Evolutionary conservation across 164 flowering plant species (phyloP).

Genomic region (Nelumbo lutea): DNA sequence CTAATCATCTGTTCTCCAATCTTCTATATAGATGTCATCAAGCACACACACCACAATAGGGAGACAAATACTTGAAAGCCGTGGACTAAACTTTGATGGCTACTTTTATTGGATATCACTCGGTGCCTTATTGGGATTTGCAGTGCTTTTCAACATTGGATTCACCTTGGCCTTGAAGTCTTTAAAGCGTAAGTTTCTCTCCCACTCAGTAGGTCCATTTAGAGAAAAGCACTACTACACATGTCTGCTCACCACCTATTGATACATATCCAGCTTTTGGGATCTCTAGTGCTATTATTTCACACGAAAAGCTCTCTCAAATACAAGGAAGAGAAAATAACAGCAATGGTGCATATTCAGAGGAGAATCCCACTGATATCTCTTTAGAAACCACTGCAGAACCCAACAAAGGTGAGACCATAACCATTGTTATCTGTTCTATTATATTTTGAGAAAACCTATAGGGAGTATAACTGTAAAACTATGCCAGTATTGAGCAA

Average conservation of each 20-base stretch:
- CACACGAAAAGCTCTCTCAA: constrained; percentile 45
- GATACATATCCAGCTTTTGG: constrained; percentile 40
- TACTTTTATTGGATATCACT: constrained; percentile 53
- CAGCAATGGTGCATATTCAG: constrained; percentile 3
- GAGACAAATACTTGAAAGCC: constrained; percentile 33
- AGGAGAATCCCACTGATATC: constrained; percentile 13
- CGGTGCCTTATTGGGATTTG: constrained; percentile 45
- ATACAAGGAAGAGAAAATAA: constrained; percentile 26
- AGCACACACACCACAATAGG: constrained; percentile 42
- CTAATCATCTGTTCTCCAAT: constrained; percentile 6
- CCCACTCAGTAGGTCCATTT: neutral
- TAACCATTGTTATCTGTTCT: neutral
- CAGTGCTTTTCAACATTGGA: constrained; percentile 44
- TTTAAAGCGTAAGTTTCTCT: constrained; percentile 40
- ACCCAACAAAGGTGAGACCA: constrained; percentile 32
- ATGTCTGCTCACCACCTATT: neutral
- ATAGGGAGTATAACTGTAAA: neutral
- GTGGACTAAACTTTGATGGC: constrained; percentile 41
- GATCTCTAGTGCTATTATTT: constrained; percentile 48
- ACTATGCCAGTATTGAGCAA: no score
- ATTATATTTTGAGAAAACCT: neutral
- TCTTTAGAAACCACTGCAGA: constrained; percentile 7
- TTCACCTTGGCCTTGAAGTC: constrained; percentile 46
- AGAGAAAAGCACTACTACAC: neutral
- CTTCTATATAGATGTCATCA: constrained; percentile 24